Evolutionary conservation across 805 yeast genomes (phyloP), one percentile per base, ranked within the genome.

Genomic region (Candida saitoana): DNA sequence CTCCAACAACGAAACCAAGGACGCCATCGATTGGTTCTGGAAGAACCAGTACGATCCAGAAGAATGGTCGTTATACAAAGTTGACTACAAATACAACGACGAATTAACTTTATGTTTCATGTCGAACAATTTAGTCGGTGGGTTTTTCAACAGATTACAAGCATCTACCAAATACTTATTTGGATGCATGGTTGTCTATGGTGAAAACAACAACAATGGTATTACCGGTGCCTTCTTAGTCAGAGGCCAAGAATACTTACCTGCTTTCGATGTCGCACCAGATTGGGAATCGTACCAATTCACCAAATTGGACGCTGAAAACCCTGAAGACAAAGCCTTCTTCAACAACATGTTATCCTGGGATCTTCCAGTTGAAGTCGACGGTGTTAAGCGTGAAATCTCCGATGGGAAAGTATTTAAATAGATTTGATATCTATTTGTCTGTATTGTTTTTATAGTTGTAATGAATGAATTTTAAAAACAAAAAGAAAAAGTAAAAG

Each of bases 21-120:
- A 80, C 65, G 96, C 97, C 53, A 76, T 91, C 56, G 98, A 98
- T 66, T 93, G 91, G 90, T 93, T 91, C 90, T 93, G 96, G 96
- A 62, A 73, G 52, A 85, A 84, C 67, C 82, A 85, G 75, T 91
- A 76, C 78, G 84, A 91, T 74, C 81, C 93, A 52, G 76, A 80
- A 51, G 98, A 91, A 73, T 91, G 90, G 88, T 90, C 98, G 43
- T 68, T 91, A 59, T 91, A 88, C 88, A 87, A 78, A 78, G 95
- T 90, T 59, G 95, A 81, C 65, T 91, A 85, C 90, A 89, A 87
- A 80, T 91, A 93, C 79, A 90, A 93, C 72, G 98, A 91, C 58
- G 99, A 91, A 78, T 81, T 91, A 70, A 91, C 97, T 55, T 74
- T 86, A 71, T 86, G 96, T 54, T 91, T 91, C 79, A 93, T 93